phyloP scores from a whole-genome alignment of 306 rosid genomes.

The Gastrolobium bilobum region DNA sequence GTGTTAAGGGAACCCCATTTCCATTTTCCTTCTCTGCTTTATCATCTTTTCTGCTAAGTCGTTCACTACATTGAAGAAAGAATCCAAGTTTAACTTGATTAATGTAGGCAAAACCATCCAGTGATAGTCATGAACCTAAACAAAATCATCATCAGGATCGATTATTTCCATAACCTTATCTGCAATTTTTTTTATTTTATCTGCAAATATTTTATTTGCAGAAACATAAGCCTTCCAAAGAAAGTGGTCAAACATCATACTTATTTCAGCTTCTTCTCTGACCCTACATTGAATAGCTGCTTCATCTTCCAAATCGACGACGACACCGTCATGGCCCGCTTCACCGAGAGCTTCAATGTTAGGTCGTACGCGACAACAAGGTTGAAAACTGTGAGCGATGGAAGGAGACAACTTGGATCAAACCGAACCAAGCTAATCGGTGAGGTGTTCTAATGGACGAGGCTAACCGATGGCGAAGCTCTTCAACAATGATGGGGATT shows the following conservation, averaged over 20 bases:
- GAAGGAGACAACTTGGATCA: constrained; percentile 82
- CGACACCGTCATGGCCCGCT: constrained; percentile 68
- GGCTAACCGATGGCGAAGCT: no score
- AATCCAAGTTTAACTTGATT: no score
- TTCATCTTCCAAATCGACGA: constrained; percentile 76
- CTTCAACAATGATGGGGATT: no score
- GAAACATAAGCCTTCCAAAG: no score
- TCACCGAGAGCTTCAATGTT: constrained; percentile 73
- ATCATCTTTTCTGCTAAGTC: constrained; percentile 58
- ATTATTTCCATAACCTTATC: no score
- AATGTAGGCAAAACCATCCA: no score
- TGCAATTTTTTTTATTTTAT: no score
- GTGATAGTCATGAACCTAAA: no score
- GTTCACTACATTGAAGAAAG: constrained; percentile 49
- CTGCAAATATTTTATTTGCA: no score
- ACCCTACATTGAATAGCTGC: constrained; percentile 61
- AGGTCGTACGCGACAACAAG: constrained; percentile 67
- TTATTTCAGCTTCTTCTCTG: constrained; percentile 68
- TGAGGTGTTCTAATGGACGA: no score
- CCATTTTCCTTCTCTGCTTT: constrained; percentile 51
- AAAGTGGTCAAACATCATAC: constrained; percentile 23
- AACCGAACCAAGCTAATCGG: no score
- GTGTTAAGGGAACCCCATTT: constrained; percentile 15
- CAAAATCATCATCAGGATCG: no score
- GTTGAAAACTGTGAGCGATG: constrained; percentile 56